Conservation (phyloP, 2,329 filamentous ascomycete species). For the Colletotrichum noveboracense region DNA sequence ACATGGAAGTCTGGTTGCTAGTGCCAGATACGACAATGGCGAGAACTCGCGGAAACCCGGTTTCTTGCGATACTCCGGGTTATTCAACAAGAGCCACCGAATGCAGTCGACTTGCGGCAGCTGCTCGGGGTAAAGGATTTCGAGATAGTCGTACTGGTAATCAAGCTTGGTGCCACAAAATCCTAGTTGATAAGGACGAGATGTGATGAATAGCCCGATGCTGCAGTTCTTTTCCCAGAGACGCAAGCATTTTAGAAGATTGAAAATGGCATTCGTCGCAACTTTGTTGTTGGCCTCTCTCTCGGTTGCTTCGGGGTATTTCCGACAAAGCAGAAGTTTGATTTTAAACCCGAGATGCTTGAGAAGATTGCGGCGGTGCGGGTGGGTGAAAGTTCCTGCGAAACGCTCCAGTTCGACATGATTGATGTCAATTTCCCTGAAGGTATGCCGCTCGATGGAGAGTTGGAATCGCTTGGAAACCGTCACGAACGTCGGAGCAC, state of each 20-base stretch:
- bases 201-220: background rate
- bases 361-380: background rate
- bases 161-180: background rate
- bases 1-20: background rate
- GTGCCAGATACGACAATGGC: background rate
- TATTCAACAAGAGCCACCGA: background rate
- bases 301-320: background rate
- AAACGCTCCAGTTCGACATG: background rate
- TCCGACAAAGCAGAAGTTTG: background rate
- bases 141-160: background rate
- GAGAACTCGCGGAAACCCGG: background rate
- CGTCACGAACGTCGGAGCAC: background rate
- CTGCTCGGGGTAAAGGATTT: background rate
- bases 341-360: background rate
- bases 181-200: background rate
- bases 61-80: background rate
- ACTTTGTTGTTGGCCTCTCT: background rate
- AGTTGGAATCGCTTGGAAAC: background rate
- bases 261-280: background rate
- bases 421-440: background rate
- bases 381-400: background rate
- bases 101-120: background rate
- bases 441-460: background rate
- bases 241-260: background rate
- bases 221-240: background rate